These are phyloP conservation scores for Onygena corvina DNA, from an alignment of 2,329 filamentous ascomycete genomes.

Conservation along the genomic window DNA sequence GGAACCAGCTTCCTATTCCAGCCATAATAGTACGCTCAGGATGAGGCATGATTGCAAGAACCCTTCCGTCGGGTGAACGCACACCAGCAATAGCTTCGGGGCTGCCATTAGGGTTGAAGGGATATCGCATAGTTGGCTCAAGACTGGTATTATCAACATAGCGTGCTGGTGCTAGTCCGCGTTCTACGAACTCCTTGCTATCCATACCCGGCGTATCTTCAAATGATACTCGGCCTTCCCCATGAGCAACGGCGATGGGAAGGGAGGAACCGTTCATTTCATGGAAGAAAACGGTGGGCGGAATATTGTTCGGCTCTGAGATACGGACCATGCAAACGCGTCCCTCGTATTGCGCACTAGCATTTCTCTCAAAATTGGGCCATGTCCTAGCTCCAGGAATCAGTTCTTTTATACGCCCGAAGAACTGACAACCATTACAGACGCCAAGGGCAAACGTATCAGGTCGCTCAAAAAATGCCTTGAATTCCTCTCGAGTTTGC, in stretches of 20 bases:
- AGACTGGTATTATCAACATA: constrained; percentile 72
- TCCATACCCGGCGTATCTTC: constrained; percentile 37
- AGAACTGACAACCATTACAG: constrained; percentile 96
- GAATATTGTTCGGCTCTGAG: constrained; percentile 45
- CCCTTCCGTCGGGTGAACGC: constrained; percentile 61
- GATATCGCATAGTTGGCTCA: constrained; percentile 67
- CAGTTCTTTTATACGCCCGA: constrained; percentile 66
- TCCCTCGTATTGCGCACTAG: constrained; percentile 79
- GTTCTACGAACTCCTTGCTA: constrained; percentile 43
- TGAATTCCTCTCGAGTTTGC: constrained; percentile 63
- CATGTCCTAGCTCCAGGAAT: constrained; percentile 74
- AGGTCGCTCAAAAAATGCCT: constrained; percentile 69
- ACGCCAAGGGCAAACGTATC: constrained; percentile 91
- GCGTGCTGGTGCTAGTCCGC: constrained; percentile 61
- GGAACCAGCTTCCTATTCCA: constrained; percentile 64
- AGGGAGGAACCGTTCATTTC: constrained; percentile 73
- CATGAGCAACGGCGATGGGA: constrained; percentile 80
- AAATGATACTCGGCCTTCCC: constrained; percentile 74
- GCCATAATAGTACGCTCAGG: constrained; percentile 79
- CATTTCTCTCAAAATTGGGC: constrained; percentile 78
- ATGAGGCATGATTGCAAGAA: constrained; percentile 86
- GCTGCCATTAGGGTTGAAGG: constrained; percentile 80
- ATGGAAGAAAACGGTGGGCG: constrained; percentile 71
- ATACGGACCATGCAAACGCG: constrained; percentile 77
- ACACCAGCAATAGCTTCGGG: constrained; percentile 71